Evolutionary conservation across 2,329 filamentous ascomycete genomes (phyloP).

Genomic region (Fusarium tuaranense): DNA sequence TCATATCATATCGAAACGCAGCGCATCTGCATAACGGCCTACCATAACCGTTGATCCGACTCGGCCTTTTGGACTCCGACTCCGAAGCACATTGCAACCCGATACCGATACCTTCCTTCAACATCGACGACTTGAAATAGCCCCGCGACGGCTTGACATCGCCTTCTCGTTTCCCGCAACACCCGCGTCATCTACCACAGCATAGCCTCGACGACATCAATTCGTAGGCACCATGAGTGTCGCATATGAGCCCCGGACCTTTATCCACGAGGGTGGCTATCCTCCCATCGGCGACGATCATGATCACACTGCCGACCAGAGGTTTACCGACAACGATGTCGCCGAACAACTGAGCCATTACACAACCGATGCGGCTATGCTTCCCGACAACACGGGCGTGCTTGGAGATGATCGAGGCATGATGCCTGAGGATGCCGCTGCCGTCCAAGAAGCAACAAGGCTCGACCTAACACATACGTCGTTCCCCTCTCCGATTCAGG

Average conservation of each 20-base stretch:
- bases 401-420: constrained; percentile 50
- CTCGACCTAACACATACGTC: constrained; percentile 52
- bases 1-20: constrained; percentile 16
- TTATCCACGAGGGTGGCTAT: constrained; percentile 62
- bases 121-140: neutral
- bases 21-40: constrained; percentile 23
- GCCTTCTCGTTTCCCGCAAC: constrained; percentile 22
- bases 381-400: constrained; percentile 53
- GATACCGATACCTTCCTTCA: neutral
- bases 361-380: constrained; percentile 53
- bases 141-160: constrained; percentile 25
- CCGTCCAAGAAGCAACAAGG: constrained; percentile 52
- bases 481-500: constrained; percentile 52
- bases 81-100: neutral
- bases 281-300: constrained; percentile 59
- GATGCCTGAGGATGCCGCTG: constrained; percentile 54
- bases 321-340: constrained; percentile 57
- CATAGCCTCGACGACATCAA: constrained; percentile 19
- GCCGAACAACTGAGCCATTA: constrained; percentile 58
- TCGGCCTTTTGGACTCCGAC: neutral
- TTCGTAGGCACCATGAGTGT: constrained; percentile 59
- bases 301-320: constrained; percentile 55
- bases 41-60: constrained; percentile 1
- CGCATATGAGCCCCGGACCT: constrained; percentile 63
- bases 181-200: constrained; percentile 25